These are phyloP conservation scores for Geranomyces variabilis DNA, from an alignment of 192 early-diverging fungal genomes.

Conservation along the genomic window DNA sequence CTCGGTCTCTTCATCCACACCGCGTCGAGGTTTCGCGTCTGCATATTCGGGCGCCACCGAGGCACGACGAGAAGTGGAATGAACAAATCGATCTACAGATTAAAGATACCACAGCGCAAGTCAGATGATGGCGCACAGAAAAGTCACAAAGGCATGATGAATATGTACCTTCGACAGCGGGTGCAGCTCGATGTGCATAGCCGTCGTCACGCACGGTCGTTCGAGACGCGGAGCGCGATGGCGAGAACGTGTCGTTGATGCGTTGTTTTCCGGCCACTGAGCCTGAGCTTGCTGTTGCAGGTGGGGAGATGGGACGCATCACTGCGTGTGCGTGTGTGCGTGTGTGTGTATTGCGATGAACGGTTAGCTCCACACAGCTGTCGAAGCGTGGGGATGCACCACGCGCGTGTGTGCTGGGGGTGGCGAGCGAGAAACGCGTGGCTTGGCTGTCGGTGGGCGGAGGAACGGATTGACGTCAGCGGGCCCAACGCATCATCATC, in stretches of 20 bases:
- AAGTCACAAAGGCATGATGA: background rate
- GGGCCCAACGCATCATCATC: too few relatives aligned
- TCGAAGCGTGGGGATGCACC: too few relatives aligned
- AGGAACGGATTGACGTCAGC: too few relatives aligned
- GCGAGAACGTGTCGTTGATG: background rate
- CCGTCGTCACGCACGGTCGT: conserved; percentile 14
- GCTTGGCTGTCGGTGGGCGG: too few relatives aligned
- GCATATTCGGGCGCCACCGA: background rate
- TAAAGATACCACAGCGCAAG: background rate
- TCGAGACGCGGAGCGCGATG: conserved; percentile 13
- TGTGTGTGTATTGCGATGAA: too few relatives aligned
- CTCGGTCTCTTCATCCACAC: background rate
- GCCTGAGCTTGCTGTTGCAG: conserved; percentile 28
- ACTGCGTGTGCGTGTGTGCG: background rate
- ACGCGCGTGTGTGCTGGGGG: too few relatives aligned
- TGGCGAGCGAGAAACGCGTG: too few relatives aligned
- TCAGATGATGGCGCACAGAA: background rate
- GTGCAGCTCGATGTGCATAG: conserved; percentile 7
- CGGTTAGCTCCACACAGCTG: too few relatives aligned
- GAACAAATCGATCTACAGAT: background rate
- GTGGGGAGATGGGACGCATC: conserved; percentile 24
- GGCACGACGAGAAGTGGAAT: background rate
- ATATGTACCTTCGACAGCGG: conserved; percentile 22
- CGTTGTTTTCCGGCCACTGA: conserved; percentile 12
- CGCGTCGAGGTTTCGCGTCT: background rate